Percentiles rank a stretch among this genome's conserved stretches.
Evolutionary conservation across 2,329 filamentous ascomycete species (phyloP).

Genomic region (Aspergillus neoniger): DNA sequence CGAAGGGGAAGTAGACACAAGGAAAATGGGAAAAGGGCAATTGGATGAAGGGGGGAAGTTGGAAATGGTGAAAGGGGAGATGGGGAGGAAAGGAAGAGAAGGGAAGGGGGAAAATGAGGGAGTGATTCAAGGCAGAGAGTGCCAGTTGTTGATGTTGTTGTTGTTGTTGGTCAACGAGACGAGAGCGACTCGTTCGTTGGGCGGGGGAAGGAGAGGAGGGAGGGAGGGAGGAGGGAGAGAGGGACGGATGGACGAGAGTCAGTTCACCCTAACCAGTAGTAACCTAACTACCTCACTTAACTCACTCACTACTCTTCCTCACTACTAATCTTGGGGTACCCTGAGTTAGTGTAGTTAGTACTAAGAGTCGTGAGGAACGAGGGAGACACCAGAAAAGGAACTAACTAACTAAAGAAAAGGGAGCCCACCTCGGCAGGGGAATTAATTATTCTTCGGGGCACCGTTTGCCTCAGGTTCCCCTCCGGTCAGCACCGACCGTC

Average conservation of each 20-base stretch:
- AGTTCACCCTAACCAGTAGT: background rate
- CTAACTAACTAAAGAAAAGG: no score
- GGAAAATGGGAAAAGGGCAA: slow-evolving; percentile 10
- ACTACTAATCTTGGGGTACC: no score
- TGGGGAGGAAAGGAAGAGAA: background rate
- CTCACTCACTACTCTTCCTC: no score
- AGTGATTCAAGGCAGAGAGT: slow-evolving; percentile 16
- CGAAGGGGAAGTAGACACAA: slow-evolving; percentile 19
- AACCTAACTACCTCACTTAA: no score
- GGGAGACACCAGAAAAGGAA: background rate
- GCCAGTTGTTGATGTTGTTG: slow-evolving; percentile 34
- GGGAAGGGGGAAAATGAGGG: slow-evolving; percentile 15
- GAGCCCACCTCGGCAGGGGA: background rate
- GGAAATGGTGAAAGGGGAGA: slow-evolving; percentile 26
- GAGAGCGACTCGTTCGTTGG: slow-evolving; percentile 36
- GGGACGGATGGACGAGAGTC: slow-evolving; percentile 22
- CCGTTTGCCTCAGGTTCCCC: slow-evolving; percentile 2
- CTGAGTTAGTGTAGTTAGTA: background rate
- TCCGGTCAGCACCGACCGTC: background rate
- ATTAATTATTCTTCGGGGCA: background rate
- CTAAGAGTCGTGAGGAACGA: background rate
- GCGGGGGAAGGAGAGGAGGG: slow-evolving; percentile 34
- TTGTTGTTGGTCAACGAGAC: slow-evolving; percentile 46
- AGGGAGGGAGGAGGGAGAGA: slow-evolving; percentile 27
- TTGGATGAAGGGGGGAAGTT: slow-evolving; percentile 20